Conservation (phyloP, 345 rosid species). For the Mallotus nudiflorus region DNA sequence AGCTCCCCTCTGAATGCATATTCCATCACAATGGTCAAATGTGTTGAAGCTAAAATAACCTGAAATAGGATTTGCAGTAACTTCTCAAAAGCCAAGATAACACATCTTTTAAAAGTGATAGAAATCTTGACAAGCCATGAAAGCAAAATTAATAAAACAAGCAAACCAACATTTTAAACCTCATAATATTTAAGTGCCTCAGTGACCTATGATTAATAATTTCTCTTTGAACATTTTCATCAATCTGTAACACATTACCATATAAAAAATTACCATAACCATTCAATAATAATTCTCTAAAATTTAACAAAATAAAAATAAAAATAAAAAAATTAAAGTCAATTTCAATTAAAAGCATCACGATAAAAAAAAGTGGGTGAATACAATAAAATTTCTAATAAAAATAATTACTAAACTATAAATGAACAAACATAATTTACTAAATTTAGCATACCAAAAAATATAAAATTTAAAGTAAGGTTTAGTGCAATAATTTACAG, state of each 20-base stretch:
- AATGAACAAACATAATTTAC: neutral
- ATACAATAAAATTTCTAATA: neutral
- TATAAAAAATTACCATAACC: neutral
- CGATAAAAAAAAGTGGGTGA: neutral
- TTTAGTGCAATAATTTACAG: neutral
- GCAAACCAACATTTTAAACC: slow-evolving; percentile 33
- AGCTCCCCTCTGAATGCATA: slow-evolving; percentile 42
- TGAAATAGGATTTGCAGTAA: slow-evolving; percentile 6
- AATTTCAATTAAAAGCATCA: neutral
- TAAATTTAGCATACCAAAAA: neutral
- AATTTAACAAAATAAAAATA: neutral
- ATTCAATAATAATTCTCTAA: neutral
- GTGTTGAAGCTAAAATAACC: slow-evolving; percentile 35
- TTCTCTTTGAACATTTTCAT: slow-evolving; percentile 39
- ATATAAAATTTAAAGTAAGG: no score
- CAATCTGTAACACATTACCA: slow-evolving; percentile 25
- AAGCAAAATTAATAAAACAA: no score
- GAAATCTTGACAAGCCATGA: no score
- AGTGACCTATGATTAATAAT: slow-evolving; percentile 35
- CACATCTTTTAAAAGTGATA: neutral
- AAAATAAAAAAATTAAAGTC: neutral
- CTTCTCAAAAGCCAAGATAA: neutral
- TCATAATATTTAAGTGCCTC: slow-evolving; percentile 36
- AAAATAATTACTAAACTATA: slow-evolving; percentile 1
- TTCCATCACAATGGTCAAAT: slow-evolving; percentile 40